Conservation (phyloP, 495 filamentous ascomycete species). For the Parmelia sp. region DNA sequence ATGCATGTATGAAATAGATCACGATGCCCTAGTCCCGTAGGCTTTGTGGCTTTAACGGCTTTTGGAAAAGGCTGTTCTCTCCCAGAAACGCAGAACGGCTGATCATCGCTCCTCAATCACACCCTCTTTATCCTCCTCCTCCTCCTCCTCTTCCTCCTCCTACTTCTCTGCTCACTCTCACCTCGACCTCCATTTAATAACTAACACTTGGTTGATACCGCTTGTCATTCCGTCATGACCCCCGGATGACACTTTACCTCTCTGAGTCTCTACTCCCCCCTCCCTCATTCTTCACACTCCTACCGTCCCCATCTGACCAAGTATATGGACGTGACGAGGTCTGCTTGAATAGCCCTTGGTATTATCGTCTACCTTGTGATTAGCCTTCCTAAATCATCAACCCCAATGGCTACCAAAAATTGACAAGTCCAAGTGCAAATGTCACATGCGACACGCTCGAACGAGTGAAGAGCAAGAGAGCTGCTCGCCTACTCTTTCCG, state of each 20-base stretch:
- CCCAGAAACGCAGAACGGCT: neutral
- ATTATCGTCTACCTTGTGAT: neutral
- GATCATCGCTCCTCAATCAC: neutral
- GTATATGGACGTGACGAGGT: neutral
- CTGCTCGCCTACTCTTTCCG: conserved; percentile 1
- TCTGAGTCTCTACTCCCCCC: neutral
- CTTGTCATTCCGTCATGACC: neutral
- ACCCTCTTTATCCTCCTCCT: neutral
- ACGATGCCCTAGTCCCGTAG: no score
- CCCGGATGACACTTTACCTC: neutral
- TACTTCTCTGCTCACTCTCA: neutral
- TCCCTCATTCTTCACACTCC: neutral
- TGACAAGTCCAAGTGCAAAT: neutral
- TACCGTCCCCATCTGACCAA: neutral
- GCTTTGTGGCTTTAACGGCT: neutral
- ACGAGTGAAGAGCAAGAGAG: neutral
- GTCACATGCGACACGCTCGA: neutral
- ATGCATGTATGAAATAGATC: neutral
- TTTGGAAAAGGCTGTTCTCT: neutral
- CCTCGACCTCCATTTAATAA: neutral
- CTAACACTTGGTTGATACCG: neutral
- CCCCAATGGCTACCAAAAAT: neutral
- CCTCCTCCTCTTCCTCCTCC: neutral
- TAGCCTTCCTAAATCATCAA: neutral
- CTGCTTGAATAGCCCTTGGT: neutral